These are phyloP conservation scores for Claviceps maximensis DNA, from an alignment of 2,329 filamentous ascomycete genomes.

Conservation along the genomic window DNA sequence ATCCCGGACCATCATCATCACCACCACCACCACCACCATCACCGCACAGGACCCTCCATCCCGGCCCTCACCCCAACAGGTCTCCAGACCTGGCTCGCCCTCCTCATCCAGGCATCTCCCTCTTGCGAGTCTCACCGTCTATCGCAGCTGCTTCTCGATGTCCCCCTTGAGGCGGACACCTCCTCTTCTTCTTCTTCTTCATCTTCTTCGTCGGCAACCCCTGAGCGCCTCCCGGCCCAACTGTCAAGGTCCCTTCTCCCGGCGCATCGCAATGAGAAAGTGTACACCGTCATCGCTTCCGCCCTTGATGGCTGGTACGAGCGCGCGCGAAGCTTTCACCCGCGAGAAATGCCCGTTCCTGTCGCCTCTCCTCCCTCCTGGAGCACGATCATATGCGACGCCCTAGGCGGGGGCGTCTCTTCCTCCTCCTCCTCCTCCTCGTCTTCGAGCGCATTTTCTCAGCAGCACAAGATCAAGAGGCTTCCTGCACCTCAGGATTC, in stretches of 20 bases:
- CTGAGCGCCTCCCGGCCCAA: slow-evolving; percentile 68
- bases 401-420: background rate
- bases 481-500: background rate
- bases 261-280: slow-evolving; percentile 36
- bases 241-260: slow-evolving; percentile 64
- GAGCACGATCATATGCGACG: slow-evolving; percentile 2
- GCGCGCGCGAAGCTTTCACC: background rate
- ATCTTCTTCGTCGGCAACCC: slow-evolving; percentile 22
- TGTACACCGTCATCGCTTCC: slow-evolving; percentile 46
- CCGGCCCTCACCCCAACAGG: slow-evolving; percentile 55
- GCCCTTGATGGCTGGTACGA: slow-evolving; percentile 36
- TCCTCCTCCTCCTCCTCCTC: background rate
- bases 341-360: background rate
- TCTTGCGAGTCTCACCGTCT: slow-evolving; percentile 62
- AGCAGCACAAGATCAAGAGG: background rate
- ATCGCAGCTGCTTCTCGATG: slow-evolving; percentile 50
- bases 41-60: slow-evolving; percentile 39
- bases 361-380: background rate
- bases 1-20: slow-evolving; percentile 32
- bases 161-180: slow-evolving; percentile 46
- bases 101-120: slow-evolving; percentile 62
- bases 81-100: slow-evolving; percentile 58
- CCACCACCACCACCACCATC: slow-evolving; percentile 17
- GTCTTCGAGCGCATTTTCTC: background rate
- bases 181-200: slow-evolving; percentile 8